Evolutionary conservation across 163 green algal species (phyloP).

Genomic region (Trebouxiophyceae sp.): DNA sequence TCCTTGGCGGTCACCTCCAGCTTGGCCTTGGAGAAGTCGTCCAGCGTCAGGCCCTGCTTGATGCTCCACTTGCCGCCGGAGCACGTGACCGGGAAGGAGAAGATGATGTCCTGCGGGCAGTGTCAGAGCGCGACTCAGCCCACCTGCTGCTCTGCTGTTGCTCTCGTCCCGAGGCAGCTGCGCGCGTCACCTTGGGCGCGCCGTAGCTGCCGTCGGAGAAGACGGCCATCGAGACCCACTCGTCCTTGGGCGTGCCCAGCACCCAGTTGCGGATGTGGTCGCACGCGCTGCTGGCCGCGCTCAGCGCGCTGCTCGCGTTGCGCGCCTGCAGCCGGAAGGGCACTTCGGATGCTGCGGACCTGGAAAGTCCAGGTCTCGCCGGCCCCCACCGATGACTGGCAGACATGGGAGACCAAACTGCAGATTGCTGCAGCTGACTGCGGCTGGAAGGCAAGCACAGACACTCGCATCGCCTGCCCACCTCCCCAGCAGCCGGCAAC

Average conservation of each 20-base stretch:
- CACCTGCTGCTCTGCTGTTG: background rate
- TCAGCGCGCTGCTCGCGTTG: constrained; percentile 78
- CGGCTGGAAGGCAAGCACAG: too few species aligned
- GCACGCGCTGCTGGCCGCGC: constrained; percentile 80
- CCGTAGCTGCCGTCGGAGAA: constrained; percentile 83
- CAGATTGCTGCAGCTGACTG: too few species aligned
- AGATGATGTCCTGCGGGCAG: constrained; percentile 63
- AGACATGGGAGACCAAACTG: too few species aligned
- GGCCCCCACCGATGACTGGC: too few species aligned
- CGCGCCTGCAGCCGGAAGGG: constrained; percentile 61
- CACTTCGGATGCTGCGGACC: too few species aligned
- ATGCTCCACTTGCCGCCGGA: constrained; percentile 73
- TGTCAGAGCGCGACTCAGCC: background rate
- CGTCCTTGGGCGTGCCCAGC: constrained; percentile 70
- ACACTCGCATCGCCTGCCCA: too few species aligned
- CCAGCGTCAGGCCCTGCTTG: constrained; percentile 69
- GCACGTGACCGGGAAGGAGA: constrained; percentile 88
- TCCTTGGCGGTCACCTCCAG: constrained; percentile 80
- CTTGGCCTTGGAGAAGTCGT: constrained; percentile 52
- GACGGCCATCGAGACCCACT: constrained; percentile 91
- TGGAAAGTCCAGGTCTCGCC: too few species aligned
- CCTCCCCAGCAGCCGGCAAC: too few species aligned
- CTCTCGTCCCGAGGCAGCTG: too few species aligned
- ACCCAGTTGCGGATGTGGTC: constrained; percentile 95
- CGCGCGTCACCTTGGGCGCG: constrained; percentile 45